A percentile compares a stretch with the other conserved stretches of the same genome.
Conservation (phyloP, 2,329 filamentous ascomycete genomes). For the Hypomyces perniciosus region DNA sequence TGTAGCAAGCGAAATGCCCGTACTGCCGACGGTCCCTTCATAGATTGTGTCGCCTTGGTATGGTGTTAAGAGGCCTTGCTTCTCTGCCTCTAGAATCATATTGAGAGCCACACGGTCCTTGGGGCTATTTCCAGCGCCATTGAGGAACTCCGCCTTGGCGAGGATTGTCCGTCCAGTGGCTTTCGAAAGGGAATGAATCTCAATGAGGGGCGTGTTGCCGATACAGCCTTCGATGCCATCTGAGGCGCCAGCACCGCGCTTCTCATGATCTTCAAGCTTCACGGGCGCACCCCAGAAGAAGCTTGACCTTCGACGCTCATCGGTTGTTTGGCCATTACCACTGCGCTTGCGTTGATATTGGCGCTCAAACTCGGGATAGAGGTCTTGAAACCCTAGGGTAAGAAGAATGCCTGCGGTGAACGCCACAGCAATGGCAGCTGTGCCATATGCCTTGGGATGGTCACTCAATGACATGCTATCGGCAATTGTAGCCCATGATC, state of each 20-base stretch:
- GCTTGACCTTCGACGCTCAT: conserved; percentile 32
- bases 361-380: conserved; percentile 68
- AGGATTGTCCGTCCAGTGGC: conserved; percentile 85
- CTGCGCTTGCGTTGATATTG: conserved; percentile 45
- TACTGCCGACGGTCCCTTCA: conserved; percentile 94
- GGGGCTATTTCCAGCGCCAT: conserved; percentile 87
- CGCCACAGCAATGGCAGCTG: conserved; percentile 61
- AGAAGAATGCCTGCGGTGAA: conserved; percentile 73
- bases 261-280: conserved; percentile 51
- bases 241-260: conserved; percentile 35
- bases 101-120: conserved; percentile 91
- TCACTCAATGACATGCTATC: conserved; percentile 52
- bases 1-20: conserved; percentile 88
- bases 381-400: conserved; percentile 71
- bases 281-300: conserved; percentile 44
- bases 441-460: conserved; percentile 57
- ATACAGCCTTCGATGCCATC: conserved; percentile 88
- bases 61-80: conserved; percentile 66
- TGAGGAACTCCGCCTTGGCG: conserved; percentile 93
- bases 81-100: conserved; percentile 82
- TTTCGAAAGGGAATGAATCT: conserved; percentile 76
- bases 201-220: conserved; percentile 84
- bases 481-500: not conserved
- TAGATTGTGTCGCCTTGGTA: conserved; percentile 89
- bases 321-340: not conserved